Evolutionary conservation across 148 eudicot species (phyloP).

Genomic region (Chenopodium suecicum): DNA sequence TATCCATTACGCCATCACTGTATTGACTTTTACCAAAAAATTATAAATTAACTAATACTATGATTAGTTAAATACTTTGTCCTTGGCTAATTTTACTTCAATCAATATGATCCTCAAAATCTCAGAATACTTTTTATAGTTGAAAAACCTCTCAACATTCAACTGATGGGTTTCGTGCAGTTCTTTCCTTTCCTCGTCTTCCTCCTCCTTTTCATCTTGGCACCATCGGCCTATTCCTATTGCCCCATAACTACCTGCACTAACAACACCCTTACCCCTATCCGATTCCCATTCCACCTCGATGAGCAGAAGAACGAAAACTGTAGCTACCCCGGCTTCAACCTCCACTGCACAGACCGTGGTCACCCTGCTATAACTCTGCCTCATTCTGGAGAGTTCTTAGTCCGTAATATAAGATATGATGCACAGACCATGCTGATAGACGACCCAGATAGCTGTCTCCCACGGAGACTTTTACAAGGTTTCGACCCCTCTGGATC

Average conservation of each 20-base stretch:
- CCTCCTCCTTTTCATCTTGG: slow-evolving; percentile 16
- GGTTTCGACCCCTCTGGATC: slow-evolving; percentile 50
- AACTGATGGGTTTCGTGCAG: slow-evolving; percentile 36
- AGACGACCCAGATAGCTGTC: slow-evolving; percentile 54
- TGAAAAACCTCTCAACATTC: slow-evolving; percentile 11
- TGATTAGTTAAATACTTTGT: not conserved
- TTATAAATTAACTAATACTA: not conserved
- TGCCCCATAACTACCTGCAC: slow-evolving; percentile 43
- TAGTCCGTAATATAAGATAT: slow-evolving; percentile 52
- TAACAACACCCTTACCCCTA: slow-evolving; percentile 19
- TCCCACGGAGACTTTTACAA: slow-evolving; percentile 41
- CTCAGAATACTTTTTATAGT: not conserved
- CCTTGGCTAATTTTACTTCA: slow-evolving; percentile 19
- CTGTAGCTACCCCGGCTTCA: slow-evolving; percentile 65
- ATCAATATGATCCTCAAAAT: slow-evolving; percentile 1
- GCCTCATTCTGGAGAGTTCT: slow-evolving; percentile 53
- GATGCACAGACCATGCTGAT: slow-evolving; percentile 39
- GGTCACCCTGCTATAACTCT: slow-evolving; percentile 40
- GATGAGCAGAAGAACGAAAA: slow-evolving; percentile 24
- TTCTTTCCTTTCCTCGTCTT: slow-evolving; percentile 28
- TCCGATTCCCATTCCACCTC: slow-evolving; percentile 60
- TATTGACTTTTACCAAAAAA: slow-evolving; percentile 23
- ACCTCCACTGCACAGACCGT: slow-evolving; percentile 41
- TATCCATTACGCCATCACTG: slow-evolving; percentile 10
- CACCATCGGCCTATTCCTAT: slow-evolving; percentile 21